Evolutionary conservation across 257 asterid species (phyloP), one percentile per base, ranked within the genome.

Genomic region (Solanum sejunctum): DNA sequence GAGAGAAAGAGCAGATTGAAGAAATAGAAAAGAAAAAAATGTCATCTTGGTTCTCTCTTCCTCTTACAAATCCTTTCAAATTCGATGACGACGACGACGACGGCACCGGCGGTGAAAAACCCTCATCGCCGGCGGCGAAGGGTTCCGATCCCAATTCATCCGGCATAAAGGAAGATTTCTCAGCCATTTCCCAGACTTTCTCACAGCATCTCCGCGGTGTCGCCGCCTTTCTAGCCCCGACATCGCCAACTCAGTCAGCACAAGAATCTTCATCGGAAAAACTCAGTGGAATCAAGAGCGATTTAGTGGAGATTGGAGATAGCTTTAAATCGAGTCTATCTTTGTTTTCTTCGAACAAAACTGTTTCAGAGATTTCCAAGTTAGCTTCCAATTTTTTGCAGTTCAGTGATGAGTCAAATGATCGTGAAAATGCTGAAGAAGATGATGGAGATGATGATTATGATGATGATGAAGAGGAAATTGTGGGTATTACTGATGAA

Each of bases 241-340:
- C 93, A 15, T 93, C 90, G 45, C 18, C 89, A 7, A 5, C 89
- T 12, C 58, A 88, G 13, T 21, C 77, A 4, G 67, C 26, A 63
- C 57, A 71, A 36, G n/a, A 81, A 13, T 45, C 89, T 39, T 83
- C 92, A 10, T 86, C 89, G 26, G 91, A 88, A 64, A 69, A 88
- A 43, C 89, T 93, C 41, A 45, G 77, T 72, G 98, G 98, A 73
- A 92, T 94, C 28, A 94, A 89, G 87, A 92, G 83, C 54, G 98
- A 94, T 88, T 92, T 94, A 84, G 92, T 84, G 12, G 98, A 94
- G 88, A 88, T 94, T 84, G 95, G 93, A 85, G 98, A 91, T 72
- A 89, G 94, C 84, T 87, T 94, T 18, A 92, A 91, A 88, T 86
- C 93, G 21, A 88, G 95, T 12, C 83, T 93, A 45, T 92, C 97